phyloP scores from a whole-genome alignment of 2,329 filamentous ascomycete genomes.

The Neopestalotiopsis sp. region DNA sequence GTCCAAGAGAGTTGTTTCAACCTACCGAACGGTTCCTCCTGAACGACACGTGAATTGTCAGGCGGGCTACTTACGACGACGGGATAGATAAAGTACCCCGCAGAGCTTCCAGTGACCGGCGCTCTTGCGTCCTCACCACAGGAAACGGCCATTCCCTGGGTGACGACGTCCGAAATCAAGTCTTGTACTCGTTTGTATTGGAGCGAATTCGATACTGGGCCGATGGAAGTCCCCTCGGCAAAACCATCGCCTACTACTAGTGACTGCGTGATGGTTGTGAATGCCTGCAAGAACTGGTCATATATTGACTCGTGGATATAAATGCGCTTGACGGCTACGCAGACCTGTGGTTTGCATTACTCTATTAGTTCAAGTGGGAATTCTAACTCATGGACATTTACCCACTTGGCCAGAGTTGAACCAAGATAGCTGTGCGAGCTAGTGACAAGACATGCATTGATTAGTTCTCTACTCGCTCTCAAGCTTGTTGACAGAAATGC shows the following conservation, averaged over 20 bases:
- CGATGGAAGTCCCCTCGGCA: conserved; percentile 23
- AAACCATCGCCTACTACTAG: conserved; percentile 22
- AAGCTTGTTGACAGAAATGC: not conserved
- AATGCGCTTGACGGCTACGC: conserved; percentile 10
- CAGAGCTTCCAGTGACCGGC: conserved; percentile 16
- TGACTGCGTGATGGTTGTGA: conserved; percentile 38
- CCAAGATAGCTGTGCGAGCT: conserved; percentile 8
- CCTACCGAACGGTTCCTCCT: conserved; percentile 29
- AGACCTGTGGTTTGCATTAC: not conserved
- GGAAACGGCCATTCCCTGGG: not conserved
- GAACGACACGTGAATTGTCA: conserved; percentile 28
- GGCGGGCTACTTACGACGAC: conserved; percentile 31
- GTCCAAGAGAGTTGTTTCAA: not conserved
- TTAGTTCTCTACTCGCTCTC: no score
- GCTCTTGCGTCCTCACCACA: not conserved
- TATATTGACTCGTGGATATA: conserved; percentile 9
- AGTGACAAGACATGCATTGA: not conserved
- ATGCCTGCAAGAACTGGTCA: conserved; percentile 46
- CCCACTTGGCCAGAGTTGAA: conserved; percentile 13
- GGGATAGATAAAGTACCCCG: conserved; percentile 23
- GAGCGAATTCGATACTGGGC: conserved; percentile 28
- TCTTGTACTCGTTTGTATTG: conserved; percentile 32
- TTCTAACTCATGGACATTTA: not conserved
- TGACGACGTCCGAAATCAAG: conserved; percentile 25
- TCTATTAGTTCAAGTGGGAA: not conserved